phyloP scores from a whole-genome alignment of 768 basidiomycete genomes.

The Erythrobasidium yunnanense region DNA sequence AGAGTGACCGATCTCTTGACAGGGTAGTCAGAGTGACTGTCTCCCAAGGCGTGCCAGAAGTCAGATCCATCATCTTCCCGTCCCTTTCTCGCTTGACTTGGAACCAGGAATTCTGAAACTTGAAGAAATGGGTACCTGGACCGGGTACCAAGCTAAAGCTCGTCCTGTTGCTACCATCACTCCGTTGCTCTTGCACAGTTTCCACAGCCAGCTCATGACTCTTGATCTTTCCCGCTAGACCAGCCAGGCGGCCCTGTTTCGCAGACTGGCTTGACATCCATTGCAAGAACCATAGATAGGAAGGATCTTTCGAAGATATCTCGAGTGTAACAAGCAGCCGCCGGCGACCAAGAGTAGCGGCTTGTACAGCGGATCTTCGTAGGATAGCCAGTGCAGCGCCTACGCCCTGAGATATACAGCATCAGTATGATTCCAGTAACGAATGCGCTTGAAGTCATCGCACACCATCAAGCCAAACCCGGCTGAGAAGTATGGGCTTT shows the following conservation, averaged over 20 bases:
- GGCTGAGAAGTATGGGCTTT: conserved; percentile 91
- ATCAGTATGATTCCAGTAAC: not conserved
- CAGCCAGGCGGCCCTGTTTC: conserved; percentile 37
- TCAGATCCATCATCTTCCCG: conserved; percentile 77
- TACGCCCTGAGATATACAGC: conserved; percentile 54
- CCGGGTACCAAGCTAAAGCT: conserved; percentile 91
- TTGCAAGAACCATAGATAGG: conserved; percentile 91
- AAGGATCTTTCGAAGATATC: conserved; percentile 85
- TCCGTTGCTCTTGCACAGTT: conserved; percentile 71
- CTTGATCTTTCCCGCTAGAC: conserved; percentile 44
- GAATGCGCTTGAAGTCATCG: not conserved
- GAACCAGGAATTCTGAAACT: conserved; percentile 85
- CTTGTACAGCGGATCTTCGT: conserved; percentile 58
- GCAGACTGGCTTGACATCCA: conserved; percentile 75
- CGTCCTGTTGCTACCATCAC: conserved; percentile 81
- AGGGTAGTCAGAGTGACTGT: conserved; percentile 88
- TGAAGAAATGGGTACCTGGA: conserved; percentile 85
- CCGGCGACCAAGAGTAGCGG: conserved; percentile 64
- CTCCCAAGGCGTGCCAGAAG: conserved; percentile 92
- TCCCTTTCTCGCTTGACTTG: conserved; percentile 94
- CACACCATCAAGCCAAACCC: conserved; percentile 92
- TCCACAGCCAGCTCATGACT: conserved; percentile 92
- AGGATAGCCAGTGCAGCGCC: conserved; percentile 71
- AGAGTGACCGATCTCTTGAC: conserved; percentile 69
- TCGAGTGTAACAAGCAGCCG: conserved; percentile 89